These are phyloP conservation scores for Heliamphora exappendiculata DNA, from an alignment of 148 eudicot genomes.

Conservation along the genomic window DNA sequence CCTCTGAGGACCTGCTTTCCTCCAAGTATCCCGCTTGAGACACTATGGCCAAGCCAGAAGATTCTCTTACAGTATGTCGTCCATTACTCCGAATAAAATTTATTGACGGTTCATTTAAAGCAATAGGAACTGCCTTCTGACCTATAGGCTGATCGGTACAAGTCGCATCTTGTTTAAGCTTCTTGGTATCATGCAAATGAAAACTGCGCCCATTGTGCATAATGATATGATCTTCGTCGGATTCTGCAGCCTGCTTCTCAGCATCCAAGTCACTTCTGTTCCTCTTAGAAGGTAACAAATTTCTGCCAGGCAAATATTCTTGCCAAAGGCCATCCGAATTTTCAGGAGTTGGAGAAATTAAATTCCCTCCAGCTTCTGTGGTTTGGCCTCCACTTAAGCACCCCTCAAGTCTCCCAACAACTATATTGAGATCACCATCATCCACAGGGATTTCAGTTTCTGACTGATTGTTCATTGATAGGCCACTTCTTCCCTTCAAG, in stretches of 20 bases:
- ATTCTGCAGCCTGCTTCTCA: conserved; percentile 14
- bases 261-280: conserved; percentile 11
- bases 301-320: conserved; percentile 11
- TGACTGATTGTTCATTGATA: conserved; percentile 20
- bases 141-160: conserved; percentile 9
- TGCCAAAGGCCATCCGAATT: conserved; percentile 9
- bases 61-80: neutral
- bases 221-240: conserved; percentile 3
- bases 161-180: conserved; percentile 30
- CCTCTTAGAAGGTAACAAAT: conserved; percentile 21
- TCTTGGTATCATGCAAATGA: conserved; percentile 23
- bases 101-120: conserved; percentile 7
- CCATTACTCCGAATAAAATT: conserved; percentile 7
- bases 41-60: conserved; percentile 8
- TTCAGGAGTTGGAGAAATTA: conserved; percentile 8
- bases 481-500: conserved; percentile 38
- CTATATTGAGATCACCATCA: conserved; percentile 19
- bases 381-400: neutral
- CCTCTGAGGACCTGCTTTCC: neutral
- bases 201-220: conserved; percentile 17
- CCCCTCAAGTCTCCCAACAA: conserved; percentile 5
- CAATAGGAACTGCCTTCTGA: conserved; percentile 19
- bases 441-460: conserved; percentile 7
- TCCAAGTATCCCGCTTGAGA: conserved; percentile 9
- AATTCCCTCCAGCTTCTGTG: conserved; percentile 9